Evolutionary conservation across 2,329 filamentous ascomycete species (phyloP), one percentile per base, ranked within the genome.

Genomic region (Scolecobasidium constrictum): DNA sequence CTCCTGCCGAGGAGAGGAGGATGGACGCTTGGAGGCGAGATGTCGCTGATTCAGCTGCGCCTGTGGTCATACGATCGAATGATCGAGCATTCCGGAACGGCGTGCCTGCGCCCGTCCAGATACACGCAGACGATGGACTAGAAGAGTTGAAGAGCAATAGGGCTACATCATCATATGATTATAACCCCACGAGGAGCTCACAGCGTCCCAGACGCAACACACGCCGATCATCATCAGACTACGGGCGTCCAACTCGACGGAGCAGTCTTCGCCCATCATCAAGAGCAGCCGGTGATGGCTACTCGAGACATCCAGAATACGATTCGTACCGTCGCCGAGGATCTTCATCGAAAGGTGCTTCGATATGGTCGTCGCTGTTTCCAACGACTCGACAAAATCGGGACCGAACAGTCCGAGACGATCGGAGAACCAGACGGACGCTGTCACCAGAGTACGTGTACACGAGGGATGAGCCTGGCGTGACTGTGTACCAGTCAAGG

Each of bases 11-110:
- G 26, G 26, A 31, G 26, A 31, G 26, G n/a, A 7, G 26, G 26
- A 36, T 42, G n/a, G 40, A 42, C 18, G 22, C 16, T 11, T 42
- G 40, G 40, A 42, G 40, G 19, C 18, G 22, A 17, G 40, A 42
- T 16, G 40, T 42, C 17, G 40, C 40, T 22, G 21, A 42, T n/a
- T 22, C 31, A 15, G 16, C 40, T 21, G 16, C 31, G 18, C 31
- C 34, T 9, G 15, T 42, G 17, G 19, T 37, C 12, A 26, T 42
- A 16, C 31, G 23, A 22, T 22, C 40, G 12, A 13, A 20, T 34
- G 18, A 42, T 20, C 11, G 16, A 20, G 15, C 31, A 17, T 42
- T 37, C 19, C 31, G 40, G 11, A 35, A 26, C 11, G 40, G 40
- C 18, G 13, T 34, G 11, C 38, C 38, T 18, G 38, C 38, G n/a